Percentiles rank a stretch among this genome's conserved stretches.
These are phyloP conservation scores for Aspergillus pseudonomiae DNA, from an alignment of 2,329 filamentous ascomycete genomes.

Conservation along the genomic window DNA sequence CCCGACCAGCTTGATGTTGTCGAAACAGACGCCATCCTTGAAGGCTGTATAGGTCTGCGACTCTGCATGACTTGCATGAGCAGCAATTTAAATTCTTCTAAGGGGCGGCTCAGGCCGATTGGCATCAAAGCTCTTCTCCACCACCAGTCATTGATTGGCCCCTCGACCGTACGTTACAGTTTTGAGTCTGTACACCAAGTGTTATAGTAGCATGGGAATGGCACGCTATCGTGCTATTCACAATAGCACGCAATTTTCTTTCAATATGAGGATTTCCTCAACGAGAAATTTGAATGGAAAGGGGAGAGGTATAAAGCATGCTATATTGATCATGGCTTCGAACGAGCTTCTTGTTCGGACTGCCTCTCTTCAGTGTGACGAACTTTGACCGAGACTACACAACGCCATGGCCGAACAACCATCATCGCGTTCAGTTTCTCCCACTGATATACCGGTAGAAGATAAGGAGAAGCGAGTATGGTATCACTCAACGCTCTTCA, in stretches of 20 bases:
- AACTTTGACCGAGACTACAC: background rate
- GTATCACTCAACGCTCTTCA: constrained; percentile 58
- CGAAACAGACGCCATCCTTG: background rate
- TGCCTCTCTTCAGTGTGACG: background rate
- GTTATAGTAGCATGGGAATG: background rate
- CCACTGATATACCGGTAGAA: constrained; percentile 8
- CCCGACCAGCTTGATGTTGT: background rate
- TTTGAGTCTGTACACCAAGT: background rate
- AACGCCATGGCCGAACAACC: constrained; percentile 19
- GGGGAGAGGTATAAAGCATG: too few relatives aligned
- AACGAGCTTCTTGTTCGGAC: background rate
- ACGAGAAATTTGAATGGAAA: background rate
- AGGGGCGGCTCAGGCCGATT: background rate
- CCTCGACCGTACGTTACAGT: background rate
- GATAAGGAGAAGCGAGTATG: constrained; percentile 34
- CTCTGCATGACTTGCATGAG: background rate
- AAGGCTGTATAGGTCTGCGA: background rate
- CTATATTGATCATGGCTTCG: background rate
- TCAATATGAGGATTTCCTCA: constrained; percentile 1
- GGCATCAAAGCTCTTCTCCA: constrained; percentile 1
- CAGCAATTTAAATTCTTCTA: background rate
- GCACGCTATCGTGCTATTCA: background rate
- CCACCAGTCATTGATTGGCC: constrained; percentile 3
- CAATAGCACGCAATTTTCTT: constrained; percentile 10
- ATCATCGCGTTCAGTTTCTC: constrained; percentile 17